These are phyloP conservation scores for Exutisphaerella laricina DNA, from an alignment of 2,329 filamentous ascomycete genomes.

Conservation along the genomic window DNA sequence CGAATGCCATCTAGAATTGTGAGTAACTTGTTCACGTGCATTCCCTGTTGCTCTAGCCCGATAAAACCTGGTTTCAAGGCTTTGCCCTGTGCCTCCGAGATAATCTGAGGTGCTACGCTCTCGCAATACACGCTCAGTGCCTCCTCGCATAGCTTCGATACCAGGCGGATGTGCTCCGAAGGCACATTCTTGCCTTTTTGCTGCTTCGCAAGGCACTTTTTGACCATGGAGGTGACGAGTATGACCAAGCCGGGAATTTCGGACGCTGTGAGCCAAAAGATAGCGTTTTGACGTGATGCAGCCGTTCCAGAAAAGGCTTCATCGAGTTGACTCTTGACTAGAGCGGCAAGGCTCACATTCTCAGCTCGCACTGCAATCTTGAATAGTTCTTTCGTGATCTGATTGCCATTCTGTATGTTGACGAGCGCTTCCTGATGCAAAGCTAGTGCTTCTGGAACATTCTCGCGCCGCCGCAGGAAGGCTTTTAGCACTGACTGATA, in stretches of 20 bases:
- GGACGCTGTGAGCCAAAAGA: slow-evolving; percentile 24
- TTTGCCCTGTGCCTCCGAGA: no score
- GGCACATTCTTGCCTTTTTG: not conserved
- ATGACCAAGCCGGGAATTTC: slow-evolving; percentile 17
- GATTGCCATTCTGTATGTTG: slow-evolving; percentile 22
- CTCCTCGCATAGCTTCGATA: slow-evolving; percentile 4
- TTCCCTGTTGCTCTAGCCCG: no score
- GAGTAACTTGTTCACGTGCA: no score
- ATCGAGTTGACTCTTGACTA: slow-evolving; percentile 13
- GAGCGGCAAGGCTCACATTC: slow-evolving; percentile 18
- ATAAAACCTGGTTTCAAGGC: no score
- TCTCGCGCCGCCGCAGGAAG: slow-evolving; percentile 17
- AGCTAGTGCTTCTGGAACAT: slow-evolving; percentile 12
- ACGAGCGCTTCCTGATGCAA: slow-evolving; percentile 27
- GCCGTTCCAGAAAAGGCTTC: not conserved
- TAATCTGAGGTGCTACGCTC: no score
- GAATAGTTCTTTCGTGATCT: slow-evolving; percentile 22
- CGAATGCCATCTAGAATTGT: not conserved
- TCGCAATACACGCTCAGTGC: not conserved
- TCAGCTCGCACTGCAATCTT: slow-evolving; percentile 14
- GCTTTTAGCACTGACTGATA: slow-evolving; percentile 21
- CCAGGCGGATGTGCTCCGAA: not conserved
- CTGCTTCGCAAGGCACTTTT: slow-evolving; percentile 3
- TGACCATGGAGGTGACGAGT: slow-evolving; percentile 10
- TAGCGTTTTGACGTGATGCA: slow-evolving; percentile 5